A percentile compares a stretch with the other conserved stretches of the same genome.
Evolutionary conservation across 768 basidiomycete genomes (phyloP).

Genomic region (Crassisporium funariophilum): DNA sequence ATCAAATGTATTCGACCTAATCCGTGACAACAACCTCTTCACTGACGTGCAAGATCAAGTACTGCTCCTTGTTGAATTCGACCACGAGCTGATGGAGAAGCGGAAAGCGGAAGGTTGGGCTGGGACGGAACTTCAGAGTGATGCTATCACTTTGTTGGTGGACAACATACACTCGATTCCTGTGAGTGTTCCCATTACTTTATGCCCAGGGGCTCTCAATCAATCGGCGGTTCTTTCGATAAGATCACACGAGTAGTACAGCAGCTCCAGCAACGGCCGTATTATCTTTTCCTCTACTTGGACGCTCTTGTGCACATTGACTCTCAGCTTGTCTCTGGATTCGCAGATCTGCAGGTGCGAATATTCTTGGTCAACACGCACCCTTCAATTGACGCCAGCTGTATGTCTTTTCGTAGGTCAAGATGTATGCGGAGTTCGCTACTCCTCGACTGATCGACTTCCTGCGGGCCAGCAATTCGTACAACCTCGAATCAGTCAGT

Average conservation of each 20-base stretch:
- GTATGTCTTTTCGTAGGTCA: constrained; percentile 54
- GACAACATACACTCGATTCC: constrained; percentile 97
- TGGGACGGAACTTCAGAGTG: constrained; percentile 52
- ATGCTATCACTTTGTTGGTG: constrained; percentile 85
- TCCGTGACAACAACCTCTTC: constrained; percentile 91
- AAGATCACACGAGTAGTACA: constrained; percentile 88
- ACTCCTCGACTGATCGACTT: constrained; percentile 83
- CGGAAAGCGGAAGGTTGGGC: constrained; percentile 43
- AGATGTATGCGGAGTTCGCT: constrained; percentile 90
- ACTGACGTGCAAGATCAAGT: constrained; percentile 95
- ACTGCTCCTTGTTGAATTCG: constrained; percentile 90
- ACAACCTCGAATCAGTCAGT: constrained; percentile 80
- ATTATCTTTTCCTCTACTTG: constrained; percentile 91
- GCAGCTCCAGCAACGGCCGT: constrained; percentile 74
- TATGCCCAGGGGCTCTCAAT: neutral
- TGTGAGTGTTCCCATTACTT: constrained; percentile 48
- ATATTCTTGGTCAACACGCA: neutral
- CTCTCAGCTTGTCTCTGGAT: constrained; percentile 73
- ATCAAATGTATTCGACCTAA: constrained; percentile 92
- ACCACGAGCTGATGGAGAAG: constrained; percentile 79
- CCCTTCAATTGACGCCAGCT: neutral
- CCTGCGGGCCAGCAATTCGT: constrained; percentile 86
- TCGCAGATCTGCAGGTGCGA: constrained; percentile 82
- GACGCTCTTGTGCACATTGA: constrained; percentile 90
- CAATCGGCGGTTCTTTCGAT: neutral